Conservation (phyloP, 371 early-diverging fungal genomes). For the Rhizopus delemar region DNA sequence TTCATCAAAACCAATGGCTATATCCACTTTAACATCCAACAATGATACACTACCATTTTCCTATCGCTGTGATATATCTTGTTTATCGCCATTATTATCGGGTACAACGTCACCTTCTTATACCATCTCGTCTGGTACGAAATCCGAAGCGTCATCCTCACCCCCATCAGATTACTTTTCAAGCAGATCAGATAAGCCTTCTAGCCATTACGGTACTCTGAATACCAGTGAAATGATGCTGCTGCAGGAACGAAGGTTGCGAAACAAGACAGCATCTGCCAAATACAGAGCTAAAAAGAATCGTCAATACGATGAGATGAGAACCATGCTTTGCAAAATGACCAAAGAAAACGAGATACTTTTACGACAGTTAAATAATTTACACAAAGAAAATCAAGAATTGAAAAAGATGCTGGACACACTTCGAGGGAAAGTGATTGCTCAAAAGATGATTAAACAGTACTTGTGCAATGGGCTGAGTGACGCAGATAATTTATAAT, state of each 20-base stretch:
- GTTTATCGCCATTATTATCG: constrained; percentile 8
- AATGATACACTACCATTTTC: not conserved
- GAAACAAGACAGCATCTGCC: constrained; percentile 67
- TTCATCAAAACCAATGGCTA: constrained; percentile 41
- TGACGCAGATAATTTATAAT: not conserved
- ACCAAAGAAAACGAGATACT: constrained; percentile 57
- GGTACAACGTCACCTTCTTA: too few relatives aligned
- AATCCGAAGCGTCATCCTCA: too few relatives aligned
- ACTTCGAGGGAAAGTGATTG: constrained; percentile 56
- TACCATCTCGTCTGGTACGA: too few relatives aligned
- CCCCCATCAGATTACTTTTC: constrained; percentile 9
- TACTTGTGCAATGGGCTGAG: constrained; percentile 19
- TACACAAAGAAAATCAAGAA: constrained; percentile 49
- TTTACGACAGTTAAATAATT: constrained; percentile 50
- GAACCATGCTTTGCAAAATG: constrained; percentile 40
- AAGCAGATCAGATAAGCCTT: not conserved
- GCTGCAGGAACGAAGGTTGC: constrained; percentile 42
- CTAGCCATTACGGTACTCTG: too few relatives aligned
- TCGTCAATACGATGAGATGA: constrained; percentile 60
- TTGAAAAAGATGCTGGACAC: constrained; percentile 53
- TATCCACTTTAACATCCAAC: constrained; percentile 38
- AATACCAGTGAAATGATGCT: not conserved
- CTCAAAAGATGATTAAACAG: constrained; percentile 58
- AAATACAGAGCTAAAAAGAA: constrained; percentile 69
- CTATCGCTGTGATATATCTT: not conserved